Base-by-base conservation (phyloP, 2,329 filamentous ascomycete species). In the Fonsecaea multimorphosa region DNA sequence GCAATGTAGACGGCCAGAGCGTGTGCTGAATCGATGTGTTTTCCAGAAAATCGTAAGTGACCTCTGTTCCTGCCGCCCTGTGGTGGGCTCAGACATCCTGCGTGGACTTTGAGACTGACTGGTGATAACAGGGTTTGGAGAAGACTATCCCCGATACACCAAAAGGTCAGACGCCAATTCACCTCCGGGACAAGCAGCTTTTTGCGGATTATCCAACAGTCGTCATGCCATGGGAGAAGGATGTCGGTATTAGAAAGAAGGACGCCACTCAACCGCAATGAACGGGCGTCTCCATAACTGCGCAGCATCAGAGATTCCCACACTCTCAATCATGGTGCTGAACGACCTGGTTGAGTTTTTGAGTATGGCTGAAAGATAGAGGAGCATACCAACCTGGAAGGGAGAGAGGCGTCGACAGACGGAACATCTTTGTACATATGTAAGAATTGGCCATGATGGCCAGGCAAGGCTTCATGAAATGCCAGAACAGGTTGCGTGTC, bases 11-110 rank as follows among this genome's bases (percentile, higher is more conserved):
- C 89, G 88, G 75, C 84, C 86, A 70, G 95, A 99, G 84, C 89
- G 92, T 87, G 89, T 89, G 77, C 83, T 99, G 74, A 99, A 97
- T 85, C 90, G 89, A 82, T 99, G 95, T 80, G 93, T 97, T 56
- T 98, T 91, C 77, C 90, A 97, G 72, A 98, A 97, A 78, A 81
- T 99, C 83, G 95, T 99, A 84, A 68, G 91, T 61, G 44, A 14
- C 11, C 22, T 24, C 3, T 29, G 22, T 31, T 27, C 31, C 12
- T 22, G n/a, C n/a, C n/a, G 53, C 59, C 24, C 12, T 24, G 46
- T 9, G 46, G 29, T 22, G 16, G 1, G 19, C 31, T 40, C 38
- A 2, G 7, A 14, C 16, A 27, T 14, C 14, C 5, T 19, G 19
- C 16, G 12, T 14, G 9, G n/a, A 40, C 49, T 19, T 11, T 32